phyloP scores from a whole-genome alignment of 148 eudicot species.

The Silene conica region DNA sequence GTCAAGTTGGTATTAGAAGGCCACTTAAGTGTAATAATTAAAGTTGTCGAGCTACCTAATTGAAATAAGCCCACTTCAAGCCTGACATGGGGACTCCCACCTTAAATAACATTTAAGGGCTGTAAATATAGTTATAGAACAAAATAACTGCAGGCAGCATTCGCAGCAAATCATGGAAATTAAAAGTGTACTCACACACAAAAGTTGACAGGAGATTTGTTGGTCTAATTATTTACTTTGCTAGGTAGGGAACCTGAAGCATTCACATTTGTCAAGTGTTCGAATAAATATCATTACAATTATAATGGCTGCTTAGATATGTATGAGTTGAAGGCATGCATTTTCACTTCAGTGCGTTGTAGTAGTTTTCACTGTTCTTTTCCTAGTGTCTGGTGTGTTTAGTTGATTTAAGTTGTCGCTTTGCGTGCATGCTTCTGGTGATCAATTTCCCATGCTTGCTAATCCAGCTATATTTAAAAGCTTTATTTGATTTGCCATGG shows the following conservation, averaged over 20 bases:
- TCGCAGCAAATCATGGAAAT: conserved; percentile 1
- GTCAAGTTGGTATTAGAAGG: neutral
- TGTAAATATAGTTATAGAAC: neutral
- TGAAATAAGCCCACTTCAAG: neutral
- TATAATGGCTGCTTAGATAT: neutral
- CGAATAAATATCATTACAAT: neutral
- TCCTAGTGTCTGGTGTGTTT: neutral
- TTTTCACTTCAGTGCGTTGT: neutral
- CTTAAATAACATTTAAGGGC: neutral
- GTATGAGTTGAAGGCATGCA: neutral
- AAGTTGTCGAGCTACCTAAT: neutral
- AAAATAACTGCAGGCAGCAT: neutral
- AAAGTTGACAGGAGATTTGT: neutral
- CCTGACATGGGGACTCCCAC: neutral
- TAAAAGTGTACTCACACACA: neutral
- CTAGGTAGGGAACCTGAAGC: neutral
- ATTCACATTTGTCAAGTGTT: no score
- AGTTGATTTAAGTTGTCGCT: neutral
- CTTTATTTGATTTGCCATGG: neutral
- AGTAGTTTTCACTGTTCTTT: neutral
- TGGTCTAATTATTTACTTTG: neutral
- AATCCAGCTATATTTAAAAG: neutral
- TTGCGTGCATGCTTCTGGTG: neutral
- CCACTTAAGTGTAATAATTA: neutral
- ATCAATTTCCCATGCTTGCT: neutral